Evolutionary conservation across 1,139 yeast species (phyloP).

Genomic region (Yamadazyma pseudoaaseri): DNA sequence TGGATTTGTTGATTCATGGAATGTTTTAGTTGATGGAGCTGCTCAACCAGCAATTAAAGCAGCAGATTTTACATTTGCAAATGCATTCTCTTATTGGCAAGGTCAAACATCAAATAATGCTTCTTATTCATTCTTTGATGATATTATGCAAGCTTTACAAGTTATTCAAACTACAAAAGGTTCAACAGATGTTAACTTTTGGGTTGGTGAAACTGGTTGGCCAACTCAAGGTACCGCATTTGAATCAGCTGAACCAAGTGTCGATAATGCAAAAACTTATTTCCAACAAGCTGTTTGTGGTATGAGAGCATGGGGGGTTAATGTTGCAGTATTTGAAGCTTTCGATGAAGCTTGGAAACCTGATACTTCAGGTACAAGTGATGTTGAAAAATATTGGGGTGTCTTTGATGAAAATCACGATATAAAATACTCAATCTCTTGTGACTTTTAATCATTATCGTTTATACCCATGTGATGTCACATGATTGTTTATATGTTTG

Average conservation of each 20-base stretch:
- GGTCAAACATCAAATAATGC: slow-evolving; percentile 83
- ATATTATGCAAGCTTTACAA: slow-evolving; percentile 94
- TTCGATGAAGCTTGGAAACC: slow-evolving; percentile 97
- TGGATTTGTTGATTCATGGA: slow-evolving; percentile 97
- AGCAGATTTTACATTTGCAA: slow-evolving; percentile 82
- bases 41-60: slow-evolving; percentile 69
- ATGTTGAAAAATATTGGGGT: slow-evolving; percentile 94
- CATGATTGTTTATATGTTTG: too few relatives aligned
- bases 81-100: slow-evolving; percentile 98
- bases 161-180: slow-evolving; percentile 83
- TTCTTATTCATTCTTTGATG: slow-evolving; percentile 88
- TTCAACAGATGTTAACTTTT: slow-evolving; percentile 76
- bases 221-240: slow-evolving; percentile 84
- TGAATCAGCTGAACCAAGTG: slow-evolving; percentile 63
- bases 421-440: slow-evolving; percentile 58
- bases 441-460: slow-evolving; percentile 44
- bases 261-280: slow-evolving; percentile 70
- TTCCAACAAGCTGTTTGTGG: slow-evolving; percentile 91
- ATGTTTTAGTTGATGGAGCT: slow-evolving; percentile 77
- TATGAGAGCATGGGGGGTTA: slow-evolving; percentile 92
- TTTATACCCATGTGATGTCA: too few relatives aligned
- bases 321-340: slow-evolving; percentile 90
- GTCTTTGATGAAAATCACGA: slow-evolving; percentile 60
- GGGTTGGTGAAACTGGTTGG: slow-evolving; percentile 99
- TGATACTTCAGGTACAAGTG: slow-evolving; percentile 76